phyloP scores from a whole-genome alignment of 2,329 filamentous ascomycete species.

The Microcera coccophila region DNA sequence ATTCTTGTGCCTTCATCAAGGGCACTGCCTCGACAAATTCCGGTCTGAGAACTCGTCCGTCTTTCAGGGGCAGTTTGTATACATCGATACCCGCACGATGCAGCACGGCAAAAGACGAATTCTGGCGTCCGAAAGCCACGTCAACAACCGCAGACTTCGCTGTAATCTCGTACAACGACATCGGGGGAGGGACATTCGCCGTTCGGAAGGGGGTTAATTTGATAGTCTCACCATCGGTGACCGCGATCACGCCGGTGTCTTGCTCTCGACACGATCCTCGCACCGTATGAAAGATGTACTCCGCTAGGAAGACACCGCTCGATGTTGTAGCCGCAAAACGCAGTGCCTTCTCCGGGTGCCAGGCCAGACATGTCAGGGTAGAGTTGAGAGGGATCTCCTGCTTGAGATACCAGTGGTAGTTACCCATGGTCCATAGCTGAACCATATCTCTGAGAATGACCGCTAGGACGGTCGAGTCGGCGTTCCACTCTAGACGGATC shows the following conservation, averaged over 20 bases:
- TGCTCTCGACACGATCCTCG: slow-evolving; percentile 67
- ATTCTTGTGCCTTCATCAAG: slow-evolving; percentile 32
- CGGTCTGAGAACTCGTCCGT: slow-evolving; percentile 47
- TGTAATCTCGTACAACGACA: slow-evolving; percentile 74
- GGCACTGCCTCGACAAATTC: slow-evolving; percentile 37
- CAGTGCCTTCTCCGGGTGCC: slow-evolving; percentile 85
- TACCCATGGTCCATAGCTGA: slow-evolving; percentile 96
- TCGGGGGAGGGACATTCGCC: slow-evolving; percentile 86
- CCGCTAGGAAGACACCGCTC: slow-evolving; percentile 53
- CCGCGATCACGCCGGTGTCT: slow-evolving; percentile 75
- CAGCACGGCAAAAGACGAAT: slow-evolving; percentile 66
- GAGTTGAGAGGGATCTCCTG: slow-evolving; percentile 64
- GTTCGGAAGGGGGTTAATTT: slow-evolving; percentile 82
- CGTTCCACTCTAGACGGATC: slow-evolving; percentile 78
- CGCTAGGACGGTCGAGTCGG: slow-evolving; percentile 85
- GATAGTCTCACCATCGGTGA: slow-evolving; percentile 74
- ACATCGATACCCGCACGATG: slow-evolving; percentile 63
- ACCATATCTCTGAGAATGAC: slow-evolving; percentile 69
- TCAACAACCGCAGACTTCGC: slow-evolving; percentile 64
- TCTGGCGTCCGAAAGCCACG: slow-evolving; percentile 65
- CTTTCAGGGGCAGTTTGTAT: slow-evolving; percentile 64
- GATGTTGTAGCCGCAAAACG: slow-evolving; percentile 56
- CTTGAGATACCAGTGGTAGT: slow-evolving; percentile 98
- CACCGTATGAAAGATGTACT: slow-evolving; percentile 65
- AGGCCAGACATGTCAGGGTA: slow-evolving; percentile 45